Percentiles rank a stretch among this genome's conserved stretches.
Evolutionary conservation across 2,329 filamentous ascomycete genomes (phyloP).

Genomic region (Alternaria alternata): DNA sequence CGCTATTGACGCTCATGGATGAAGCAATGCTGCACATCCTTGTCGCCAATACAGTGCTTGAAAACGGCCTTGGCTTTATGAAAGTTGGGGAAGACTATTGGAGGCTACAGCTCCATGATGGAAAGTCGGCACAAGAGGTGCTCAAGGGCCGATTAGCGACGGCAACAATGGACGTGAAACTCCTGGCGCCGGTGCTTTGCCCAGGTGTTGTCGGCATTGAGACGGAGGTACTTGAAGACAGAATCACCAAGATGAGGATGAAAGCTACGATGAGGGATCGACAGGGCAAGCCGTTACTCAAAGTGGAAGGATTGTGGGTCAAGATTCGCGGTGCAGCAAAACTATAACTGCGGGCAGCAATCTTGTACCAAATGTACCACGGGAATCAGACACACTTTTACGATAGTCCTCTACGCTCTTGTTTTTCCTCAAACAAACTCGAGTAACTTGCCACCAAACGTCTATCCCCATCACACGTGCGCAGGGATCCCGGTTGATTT

Average conservation of each 20-base stretch:
- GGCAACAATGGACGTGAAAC: slow-evolving; percentile 31
- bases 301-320: slow-evolving; percentile 34
- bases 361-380: neutral
- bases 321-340: slow-evolving; percentile 27
- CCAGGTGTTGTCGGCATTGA: slow-evolving; percentile 38
- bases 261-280: slow-evolving; percentile 35
- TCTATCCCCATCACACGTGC: slow-evolving; percentile 20
- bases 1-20: slow-evolving; percentile 71
- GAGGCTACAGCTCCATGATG: slow-evolving; percentile 15
- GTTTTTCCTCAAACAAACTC: neutral
- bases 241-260: slow-evolving; percentile 31
- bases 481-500: slow-evolving; percentile 16
- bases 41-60: slow-evolving; percentile 25
- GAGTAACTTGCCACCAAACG: slow-evolving; percentile 9
- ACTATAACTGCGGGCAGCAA: slow-evolving; percentile 14
- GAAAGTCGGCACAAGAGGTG: slow-evolving; percentile 18
- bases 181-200: slow-evolving; percentile 33
- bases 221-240: slow-evolving; percentile 29
- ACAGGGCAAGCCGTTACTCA: slow-evolving; percentile 29
- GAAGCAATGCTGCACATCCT: slow-evolving; percentile 58
- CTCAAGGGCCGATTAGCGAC: slow-evolving; percentile 33
- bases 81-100: slow-evolving; percentile 10
- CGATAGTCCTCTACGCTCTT: neutral
- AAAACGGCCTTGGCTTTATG: slow-evolving; percentile 12
- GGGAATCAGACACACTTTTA: neutral